phyloP scores from a whole-genome alignment of 176 grass and related monocot species.

The Canna indica region DNA sequence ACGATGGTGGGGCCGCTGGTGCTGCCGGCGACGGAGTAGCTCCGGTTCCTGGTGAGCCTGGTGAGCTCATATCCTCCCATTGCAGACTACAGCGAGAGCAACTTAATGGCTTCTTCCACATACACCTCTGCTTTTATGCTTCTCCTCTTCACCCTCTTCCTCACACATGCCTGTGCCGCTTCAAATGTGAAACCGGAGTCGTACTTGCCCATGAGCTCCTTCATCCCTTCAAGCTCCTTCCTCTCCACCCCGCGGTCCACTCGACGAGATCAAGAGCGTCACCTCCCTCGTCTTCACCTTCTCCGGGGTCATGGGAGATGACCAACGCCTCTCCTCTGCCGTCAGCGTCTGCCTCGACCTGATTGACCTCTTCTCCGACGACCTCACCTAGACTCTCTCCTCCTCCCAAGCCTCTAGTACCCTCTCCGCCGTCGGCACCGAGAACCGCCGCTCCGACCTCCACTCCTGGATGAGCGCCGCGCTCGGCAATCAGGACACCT shows the following conservation, averaged over 20 bases:
- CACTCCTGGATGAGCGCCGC: no score
- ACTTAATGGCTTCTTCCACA: background rate
- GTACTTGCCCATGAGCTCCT: background rate
- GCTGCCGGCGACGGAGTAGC: constrained; percentile 13
- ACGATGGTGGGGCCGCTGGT: constrained; percentile 3
- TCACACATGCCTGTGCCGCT: background rate
- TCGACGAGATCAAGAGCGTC: background rate
- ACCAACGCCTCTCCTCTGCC: constrained; percentile 3
- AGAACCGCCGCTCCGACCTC: no score
- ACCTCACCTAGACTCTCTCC: constrained; percentile 10
- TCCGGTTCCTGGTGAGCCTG: constrained; percentile 3
- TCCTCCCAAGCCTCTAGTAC: no score
- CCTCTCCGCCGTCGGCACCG: no score
- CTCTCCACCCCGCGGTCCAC: constrained; percentile 5
- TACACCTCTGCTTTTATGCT: background rate
- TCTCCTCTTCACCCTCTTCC: background rate
- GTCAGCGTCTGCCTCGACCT: background rate
- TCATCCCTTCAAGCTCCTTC: no score
- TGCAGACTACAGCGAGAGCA: background rate
- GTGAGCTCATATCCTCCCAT: background rate
- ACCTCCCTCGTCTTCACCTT: background rate
- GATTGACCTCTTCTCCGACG: constrained; percentile 9
- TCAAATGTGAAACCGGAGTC: no score
- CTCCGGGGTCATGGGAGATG: background rate
- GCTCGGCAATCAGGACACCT: no score